Conservation (phyloP, 1,284 basidiomycete species). For the Trichosporon sp. region DNA sequence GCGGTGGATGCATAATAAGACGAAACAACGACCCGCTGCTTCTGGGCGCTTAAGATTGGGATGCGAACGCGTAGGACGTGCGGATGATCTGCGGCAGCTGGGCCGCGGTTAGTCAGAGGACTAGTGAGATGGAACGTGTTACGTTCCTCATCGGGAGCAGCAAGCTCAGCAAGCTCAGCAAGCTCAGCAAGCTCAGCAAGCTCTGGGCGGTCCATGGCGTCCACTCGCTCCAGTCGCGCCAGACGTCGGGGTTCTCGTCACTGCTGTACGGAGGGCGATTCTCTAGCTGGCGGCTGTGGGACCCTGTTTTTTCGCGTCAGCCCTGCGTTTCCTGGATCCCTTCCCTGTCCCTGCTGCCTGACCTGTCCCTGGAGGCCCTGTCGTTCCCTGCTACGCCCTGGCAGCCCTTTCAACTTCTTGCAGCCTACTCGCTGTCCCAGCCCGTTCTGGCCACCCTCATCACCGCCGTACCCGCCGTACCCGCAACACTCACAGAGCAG, state of each 20-base stretch:
- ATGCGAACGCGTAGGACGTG: background rate
- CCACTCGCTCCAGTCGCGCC: too few relatives aligned
- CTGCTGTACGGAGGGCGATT: too few relatives aligned
- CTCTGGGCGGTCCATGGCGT: too few relatives aligned
- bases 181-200: too few relatives aligned
- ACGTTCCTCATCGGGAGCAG: conserved; percentile 3
- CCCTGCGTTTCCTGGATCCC: background rate
- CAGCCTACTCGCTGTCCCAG: background rate
- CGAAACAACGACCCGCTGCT: background rate
- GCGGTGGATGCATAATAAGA: background rate
- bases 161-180: background rate
- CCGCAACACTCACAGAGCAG: too few relatives aligned
- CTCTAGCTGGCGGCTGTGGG: background rate
- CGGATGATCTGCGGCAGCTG: conserved; percentile 2
- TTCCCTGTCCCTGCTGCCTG: background rate
- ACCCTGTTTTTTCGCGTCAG: background rate
- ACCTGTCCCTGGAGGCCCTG: background rate
- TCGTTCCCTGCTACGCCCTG: background rate
- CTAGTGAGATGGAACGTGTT: background rate
- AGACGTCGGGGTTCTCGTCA: too few relatives aligned
- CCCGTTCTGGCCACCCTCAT: background rate
- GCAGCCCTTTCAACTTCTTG: background rate
- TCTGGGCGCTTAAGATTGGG: background rate
- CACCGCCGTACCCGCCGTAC: too few relatives aligned
- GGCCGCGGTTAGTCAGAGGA: too few relatives aligned